phyloP scores from a whole-genome alignment of 495 filamentous ascomycete genomes.

The Extremus antarcticus region DNA sequence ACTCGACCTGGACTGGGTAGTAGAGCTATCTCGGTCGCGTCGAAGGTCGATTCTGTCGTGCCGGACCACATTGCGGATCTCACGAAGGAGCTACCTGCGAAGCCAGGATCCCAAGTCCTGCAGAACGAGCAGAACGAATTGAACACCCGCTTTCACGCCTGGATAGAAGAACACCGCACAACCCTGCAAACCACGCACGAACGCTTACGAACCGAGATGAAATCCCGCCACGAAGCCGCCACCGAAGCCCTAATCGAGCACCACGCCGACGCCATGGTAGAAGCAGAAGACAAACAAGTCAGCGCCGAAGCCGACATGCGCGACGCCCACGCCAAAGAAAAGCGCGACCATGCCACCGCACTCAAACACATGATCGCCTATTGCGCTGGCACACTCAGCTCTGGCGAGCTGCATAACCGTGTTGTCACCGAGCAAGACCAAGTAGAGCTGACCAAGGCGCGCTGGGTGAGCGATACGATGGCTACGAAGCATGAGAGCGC shows the following conservation, averaged over 20 bases:
- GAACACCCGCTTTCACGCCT: constrained; percentile 46
- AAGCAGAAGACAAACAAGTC: constrained; percentile 65
- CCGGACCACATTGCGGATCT: constrained; percentile 17
- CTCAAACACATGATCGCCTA: constrained; percentile 74
- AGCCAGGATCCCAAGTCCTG: constrained; percentile 39
- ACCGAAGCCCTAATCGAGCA: constrained; percentile 20
- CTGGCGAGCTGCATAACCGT: constrained; percentile 23
- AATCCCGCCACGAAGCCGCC: constrained; percentile 26
- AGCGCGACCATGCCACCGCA: constrained; percentile 52
- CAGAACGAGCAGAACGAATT: constrained; percentile 45
- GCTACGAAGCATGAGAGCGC: constrained; percentile 57
- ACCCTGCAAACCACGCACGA: constrained; percentile 43
- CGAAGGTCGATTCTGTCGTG: constrained; percentile 5
- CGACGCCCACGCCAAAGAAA: constrained; percentile 38
- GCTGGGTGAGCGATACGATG: constrained; percentile 57
- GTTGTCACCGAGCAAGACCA: constrained; percentile 47
- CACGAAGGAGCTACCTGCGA: constrained; percentile 36
- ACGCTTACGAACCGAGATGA: constrained; percentile 31
- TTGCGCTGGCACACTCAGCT: constrained; percentile 46
- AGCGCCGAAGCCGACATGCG: constrained; percentile 56
- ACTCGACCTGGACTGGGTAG: background rate
- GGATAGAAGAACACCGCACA: constrained; percentile 43
- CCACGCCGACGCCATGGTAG: constrained; percentile 40
- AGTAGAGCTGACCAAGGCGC: constrained; percentile 59
- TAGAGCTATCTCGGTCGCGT: constrained; percentile 12